These are phyloP conservation scores for Phytophthora kernoviae DNA, from an alignment of 352 stramenopile genomes.

Conservation along the genomic window DNA sequence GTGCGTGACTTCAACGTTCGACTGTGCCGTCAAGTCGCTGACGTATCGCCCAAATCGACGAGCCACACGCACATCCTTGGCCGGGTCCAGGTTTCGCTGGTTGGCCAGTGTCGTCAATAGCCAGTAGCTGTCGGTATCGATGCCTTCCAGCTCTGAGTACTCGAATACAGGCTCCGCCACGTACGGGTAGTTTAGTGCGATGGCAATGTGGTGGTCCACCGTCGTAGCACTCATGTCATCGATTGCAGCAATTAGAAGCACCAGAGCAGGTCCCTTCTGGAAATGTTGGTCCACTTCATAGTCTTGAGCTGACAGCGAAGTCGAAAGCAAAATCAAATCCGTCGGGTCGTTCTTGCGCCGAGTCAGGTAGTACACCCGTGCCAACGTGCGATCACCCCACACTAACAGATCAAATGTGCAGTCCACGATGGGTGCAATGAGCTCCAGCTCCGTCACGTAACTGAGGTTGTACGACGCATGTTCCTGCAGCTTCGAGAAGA, in stretches of 20 bases:
- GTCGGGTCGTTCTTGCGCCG: slow-evolving; percentile 18
- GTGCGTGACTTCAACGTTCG: slow-evolving; percentile 38
- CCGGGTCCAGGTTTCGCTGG: slow-evolving; percentile 15
- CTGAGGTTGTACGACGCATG: slow-evolving; percentile 29
- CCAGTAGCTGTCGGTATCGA: slow-evolving; percentile 26
- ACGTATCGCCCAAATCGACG: slow-evolving; percentile 41
- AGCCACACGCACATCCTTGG: slow-evolving; percentile 27
- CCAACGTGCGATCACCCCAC: slow-evolving; percentile 11
- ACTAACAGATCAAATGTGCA: slow-evolving; percentile 30
- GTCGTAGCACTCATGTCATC: slow-evolving; percentile 16
- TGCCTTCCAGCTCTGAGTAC: slow-evolving; percentile 19
- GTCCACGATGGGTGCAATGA: slow-evolving; percentile 47
- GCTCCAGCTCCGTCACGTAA: slow-evolving; percentile 29
- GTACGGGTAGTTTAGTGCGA: slow-evolving; percentile 37
- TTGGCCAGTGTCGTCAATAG: slow-evolving; percentile 18
- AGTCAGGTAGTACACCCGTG: slow-evolving; percentile 33
- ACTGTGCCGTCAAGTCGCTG: slow-evolving; percentile 31
- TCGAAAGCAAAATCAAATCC: slow-evolving; percentile 28
- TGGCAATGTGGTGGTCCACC: slow-evolving; percentile 27
- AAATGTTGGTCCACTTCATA: slow-evolving; percentile 25
- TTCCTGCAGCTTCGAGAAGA: slow-evolving; percentile 23
- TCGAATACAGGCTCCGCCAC: slow-evolving; percentile 18
- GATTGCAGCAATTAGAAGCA: slow-evolving; percentile 27
- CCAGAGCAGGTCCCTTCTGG: slow-evolving; percentile 16
- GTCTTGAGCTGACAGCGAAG: slow-evolving; percentile 31